Evolutionary conservation across 2,329 filamentous ascomycete species (phyloP).

Genomic region (Malbranchea zuffiana): DNA sequence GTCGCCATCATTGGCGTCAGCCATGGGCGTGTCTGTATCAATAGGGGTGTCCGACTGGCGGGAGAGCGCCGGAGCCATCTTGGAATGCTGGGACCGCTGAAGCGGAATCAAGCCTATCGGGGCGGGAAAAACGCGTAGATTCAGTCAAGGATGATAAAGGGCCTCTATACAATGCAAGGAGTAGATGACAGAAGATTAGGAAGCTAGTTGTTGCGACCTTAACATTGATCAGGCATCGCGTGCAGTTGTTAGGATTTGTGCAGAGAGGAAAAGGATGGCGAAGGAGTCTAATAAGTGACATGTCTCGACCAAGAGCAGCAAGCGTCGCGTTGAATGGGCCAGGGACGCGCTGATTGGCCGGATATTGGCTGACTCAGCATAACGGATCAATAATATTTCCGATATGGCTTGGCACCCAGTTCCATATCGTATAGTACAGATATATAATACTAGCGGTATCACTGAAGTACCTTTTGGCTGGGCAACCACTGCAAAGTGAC

Average conservation of each 20-base stretch:
- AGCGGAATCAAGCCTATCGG: constrained; percentile 1
- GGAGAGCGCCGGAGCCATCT: constrained; percentile 33
- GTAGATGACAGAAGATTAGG: not conserved
- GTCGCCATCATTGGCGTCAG: constrained; percentile 31
- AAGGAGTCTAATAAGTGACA: not conserved
- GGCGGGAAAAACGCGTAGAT: constrained; percentile 5
- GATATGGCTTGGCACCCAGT: too few species aligned
- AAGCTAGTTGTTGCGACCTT: too few species aligned
- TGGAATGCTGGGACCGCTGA: constrained; percentile 6
- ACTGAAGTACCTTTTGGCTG: too few species aligned
- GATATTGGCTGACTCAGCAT: constrained; percentile 21
- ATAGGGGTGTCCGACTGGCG: constrained; percentile 32
- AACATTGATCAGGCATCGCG: too few species aligned
- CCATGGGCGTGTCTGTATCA: constrained; percentile 39
- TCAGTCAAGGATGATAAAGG: constrained; percentile 4
- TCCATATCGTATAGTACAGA: too few species aligned
- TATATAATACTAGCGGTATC: too few species aligned
- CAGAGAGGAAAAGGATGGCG: constrained; percentile 1
- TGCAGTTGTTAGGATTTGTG: not conserved
- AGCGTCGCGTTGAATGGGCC: too few species aligned
- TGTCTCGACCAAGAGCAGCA: too few species aligned
- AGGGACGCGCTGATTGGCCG: constrained; percentile 29
- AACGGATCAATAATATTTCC: constrained; percentile 9
- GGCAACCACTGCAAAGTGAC: too few species aligned
- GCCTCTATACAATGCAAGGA: not conserved